Percentiles rank a stretch among this genome's conserved stretches.
phyloP scores from a whole-genome alignment of 192 early-diverging fungal species.

The Chytriomyces sp. region DNA sequence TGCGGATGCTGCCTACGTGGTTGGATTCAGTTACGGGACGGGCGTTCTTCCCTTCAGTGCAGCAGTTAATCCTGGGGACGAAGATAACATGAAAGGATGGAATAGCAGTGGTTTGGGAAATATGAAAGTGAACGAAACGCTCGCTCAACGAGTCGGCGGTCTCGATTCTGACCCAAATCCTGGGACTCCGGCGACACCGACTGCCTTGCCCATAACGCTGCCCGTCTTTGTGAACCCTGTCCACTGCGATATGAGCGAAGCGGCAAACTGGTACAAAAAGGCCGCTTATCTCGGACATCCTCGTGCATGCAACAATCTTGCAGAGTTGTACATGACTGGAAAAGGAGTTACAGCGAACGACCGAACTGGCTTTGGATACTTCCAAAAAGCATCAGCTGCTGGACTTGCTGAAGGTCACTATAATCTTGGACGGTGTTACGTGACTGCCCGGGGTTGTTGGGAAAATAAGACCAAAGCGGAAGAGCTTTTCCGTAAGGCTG shows the following conservation, averaged over 20 bases:
- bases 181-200: background rate
- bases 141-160: background rate
- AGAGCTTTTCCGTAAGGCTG: conserved; percentile 25
- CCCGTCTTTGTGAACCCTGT: conserved; percentile 23
- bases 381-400: conserved; percentile 26
- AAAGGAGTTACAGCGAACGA: conserved; percentile 17
- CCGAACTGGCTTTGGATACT: conserved; percentile 25
- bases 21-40: conserved; percentile 31
- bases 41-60: conserved; percentile 31
- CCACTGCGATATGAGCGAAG: background rate
- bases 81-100: conserved; percentile 20
- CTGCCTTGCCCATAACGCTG: background rate
- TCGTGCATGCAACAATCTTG: conserved; percentile 33
- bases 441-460: conserved; percentile 25
- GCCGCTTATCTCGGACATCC: conserved; percentile 18
- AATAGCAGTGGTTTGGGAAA: conserved; percentile 20
- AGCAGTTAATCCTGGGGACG: conserved; percentile 25
- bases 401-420: conserved; percentile 31
- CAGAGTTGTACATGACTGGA: conserved; percentile 35
- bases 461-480: conserved; percentile 31
- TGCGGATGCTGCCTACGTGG: conserved; percentile 34
- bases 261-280: conserved; percentile 28
- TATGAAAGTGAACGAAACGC: conserved; percentile 26
- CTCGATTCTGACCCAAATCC: background rate
- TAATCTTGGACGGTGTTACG: conserved; percentile 27